Evolutionary conservation across 2,329 filamentous ascomycete species (phyloP).

Genomic region (Microdochium paspali): DNA sequence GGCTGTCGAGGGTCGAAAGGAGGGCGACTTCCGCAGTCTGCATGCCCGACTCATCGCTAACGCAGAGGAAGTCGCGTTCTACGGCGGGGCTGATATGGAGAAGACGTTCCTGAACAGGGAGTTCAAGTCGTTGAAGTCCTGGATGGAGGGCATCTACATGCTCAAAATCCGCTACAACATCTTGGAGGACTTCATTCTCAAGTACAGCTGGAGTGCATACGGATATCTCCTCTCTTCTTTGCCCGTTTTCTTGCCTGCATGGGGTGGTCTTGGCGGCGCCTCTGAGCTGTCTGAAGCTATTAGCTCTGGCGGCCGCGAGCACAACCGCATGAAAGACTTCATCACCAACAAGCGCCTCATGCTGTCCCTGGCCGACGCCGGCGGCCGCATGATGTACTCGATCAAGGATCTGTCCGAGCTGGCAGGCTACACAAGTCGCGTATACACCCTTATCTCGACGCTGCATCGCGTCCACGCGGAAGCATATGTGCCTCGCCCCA

Average conservation of each 20-base stretch:
- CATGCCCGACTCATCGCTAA: constrained; percentile 92
- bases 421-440: constrained; percentile 89
- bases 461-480: constrained; percentile 88
- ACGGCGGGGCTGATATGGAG: constrained; percentile 91
- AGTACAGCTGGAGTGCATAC: constrained; percentile 98
- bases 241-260: constrained; percentile 87
- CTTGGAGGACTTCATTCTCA: constrained; percentile 93
- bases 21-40: constrained; percentile 87
- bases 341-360: constrained; percentile 98
- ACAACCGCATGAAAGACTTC: constrained; percentile 92
- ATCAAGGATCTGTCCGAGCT: constrained; percentile 97
- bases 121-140: constrained; percentile 84
- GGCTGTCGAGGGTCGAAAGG: constrained; percentile 87
- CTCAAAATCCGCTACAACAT: constrained; percentile 98
- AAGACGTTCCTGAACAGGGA: constrained; percentile 85
- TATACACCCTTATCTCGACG: constrained; percentile 92
- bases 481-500: constrained; percentile 66
- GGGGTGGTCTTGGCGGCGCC: constrained; percentile 74
- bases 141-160: constrained; percentile 98
- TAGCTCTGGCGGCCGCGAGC: constrained; percentile 54
- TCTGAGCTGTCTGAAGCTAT: constrained; percentile 50
- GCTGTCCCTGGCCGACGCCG: constrained; percentile 92
- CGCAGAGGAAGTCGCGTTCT: constrained; percentile 95
- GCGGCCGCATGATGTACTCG: constrained; percentile 98
- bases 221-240: constrained; percentile 90